A percentile compares a stretch with the other conserved stretches of the same genome.
These are phyloP conservation scores for Leccinum sublutescens DNA, from an alignment of 768 basidiomycete genomes.

Conservation along the genomic window DNA sequence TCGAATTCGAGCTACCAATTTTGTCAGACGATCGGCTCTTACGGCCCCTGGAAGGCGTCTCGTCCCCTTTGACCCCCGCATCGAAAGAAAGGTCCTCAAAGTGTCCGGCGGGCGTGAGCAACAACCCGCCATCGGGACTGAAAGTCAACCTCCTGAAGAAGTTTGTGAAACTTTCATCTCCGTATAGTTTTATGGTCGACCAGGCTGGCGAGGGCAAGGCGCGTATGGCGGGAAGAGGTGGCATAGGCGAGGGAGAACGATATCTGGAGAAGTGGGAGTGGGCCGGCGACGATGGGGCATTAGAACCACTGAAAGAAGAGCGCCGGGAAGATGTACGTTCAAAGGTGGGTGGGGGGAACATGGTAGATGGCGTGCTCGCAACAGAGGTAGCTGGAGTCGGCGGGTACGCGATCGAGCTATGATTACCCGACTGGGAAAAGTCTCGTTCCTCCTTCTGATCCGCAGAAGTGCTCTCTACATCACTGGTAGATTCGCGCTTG, in stretches of 20 bases:
- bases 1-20: slow-evolving; percentile 22
- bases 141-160: slow-evolving; percentile 95
- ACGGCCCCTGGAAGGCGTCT: slow-evolving; percentile 54
- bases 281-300: slow-evolving; percentile 71
- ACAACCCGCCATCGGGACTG: slow-evolving; percentile 90
- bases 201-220: slow-evolving; percentile 59
- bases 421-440: slow-evolving; percentile 26
- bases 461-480: slow-evolving; percentile 64
- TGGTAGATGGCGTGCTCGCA: slow-evolving; percentile 60
- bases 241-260: slow-evolving; percentile 87
- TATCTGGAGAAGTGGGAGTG: slow-evolving; percentile 59
- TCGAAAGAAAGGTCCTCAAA: slow-evolving; percentile 86
- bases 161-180: slow-evolving; percentile 92
- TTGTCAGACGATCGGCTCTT: slow-evolving; percentile 49
- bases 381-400: slow-evolving; percentile 70
- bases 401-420: slow-evolving; percentile 36
- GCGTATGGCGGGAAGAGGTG: slow-evolving; percentile 91
- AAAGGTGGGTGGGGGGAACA: slow-evolving; percentile 45
- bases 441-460: slow-evolving; percentile 51
- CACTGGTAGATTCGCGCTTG: slow-evolving; percentile 76
- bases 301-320: slow-evolving; percentile 74
- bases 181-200: slow-evolving; percentile 81
- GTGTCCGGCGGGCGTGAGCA: slow-evolving; percentile 95
- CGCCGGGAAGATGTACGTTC: slow-evolving; percentile 62
- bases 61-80: slow-evolving; percentile 32